Evolutionary conservation across 768 basidiomycete genomes (phyloP).

Genomic region (Daedalea quercina): DNA sequence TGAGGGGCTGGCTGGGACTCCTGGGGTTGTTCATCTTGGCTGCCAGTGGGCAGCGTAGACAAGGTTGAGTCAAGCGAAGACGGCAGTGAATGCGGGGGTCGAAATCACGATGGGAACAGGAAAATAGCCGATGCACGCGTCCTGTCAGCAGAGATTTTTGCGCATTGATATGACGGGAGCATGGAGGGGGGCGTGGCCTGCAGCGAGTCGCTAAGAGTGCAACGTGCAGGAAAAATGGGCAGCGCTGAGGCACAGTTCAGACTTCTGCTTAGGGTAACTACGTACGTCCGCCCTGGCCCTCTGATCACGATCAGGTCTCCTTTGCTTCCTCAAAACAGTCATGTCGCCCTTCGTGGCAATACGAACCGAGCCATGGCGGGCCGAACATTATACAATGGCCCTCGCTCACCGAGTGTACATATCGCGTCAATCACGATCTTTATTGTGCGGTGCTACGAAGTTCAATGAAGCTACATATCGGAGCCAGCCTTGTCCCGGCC

Average conservation of each 20-base stretch:
- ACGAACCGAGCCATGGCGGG: too few species aligned
- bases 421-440: not conserved
- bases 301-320: not conserved
- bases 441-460: not conserved
- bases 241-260: not conserved
- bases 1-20: conserved; percentile 24
- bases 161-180: conserved; percentile 6
- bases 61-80: not conserved
- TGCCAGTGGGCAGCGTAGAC: not conserved
- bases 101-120: not conserved
- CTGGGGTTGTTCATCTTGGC: conserved; percentile 6
- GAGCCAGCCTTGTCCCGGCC: not conserved
- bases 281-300: too few species aligned
- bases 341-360: too few species aligned
- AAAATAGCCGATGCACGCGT: not conserved
- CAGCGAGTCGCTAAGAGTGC: not conserved
- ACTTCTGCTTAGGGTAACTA: too few species aligned
- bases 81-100: conserved; percentile 1
- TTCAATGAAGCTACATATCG: not conserved
- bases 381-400: not conserved
- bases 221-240: not conserved
- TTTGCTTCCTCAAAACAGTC: too few species aligned
- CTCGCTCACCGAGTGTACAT: not conserved
- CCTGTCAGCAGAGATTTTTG: conserved; percentile 1
- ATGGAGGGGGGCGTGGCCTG: not conserved